Evolutionary conservation across 768 basidiomycete genomes (phyloP), one percentile per base, ranked within the genome.

Genomic region (Pleurotus citrinopileatus): DNA sequence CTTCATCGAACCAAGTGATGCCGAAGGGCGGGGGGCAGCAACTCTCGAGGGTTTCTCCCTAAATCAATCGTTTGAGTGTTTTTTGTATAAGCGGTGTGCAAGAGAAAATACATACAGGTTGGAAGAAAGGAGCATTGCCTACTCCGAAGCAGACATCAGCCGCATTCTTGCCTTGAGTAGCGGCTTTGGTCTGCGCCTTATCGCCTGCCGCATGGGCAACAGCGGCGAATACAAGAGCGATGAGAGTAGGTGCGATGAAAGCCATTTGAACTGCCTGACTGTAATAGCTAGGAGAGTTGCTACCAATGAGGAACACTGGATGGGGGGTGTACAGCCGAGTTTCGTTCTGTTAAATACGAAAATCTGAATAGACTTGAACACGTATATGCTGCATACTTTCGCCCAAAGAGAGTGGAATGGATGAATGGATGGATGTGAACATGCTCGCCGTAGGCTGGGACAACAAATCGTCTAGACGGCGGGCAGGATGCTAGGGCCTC

Each of bases 1-100:
- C 23, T 51, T 51, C 22, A 25, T 51, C 48, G 32, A 51, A 51
- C 48, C 48, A 51, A 36, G 48, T 51, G 13, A 51, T 19, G 15
- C 19, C 29, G n/a, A 28, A 51, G 6, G 48, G 34, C 5, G 48
- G 28, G 23, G 32, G 28, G 20, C 48, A 51, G 48, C 48, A 51
- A 34, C 38, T 40, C 38, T 40, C 38, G 7, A 19, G 7, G 17
- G 38, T 40, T 40, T 40, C 38, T 7, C 17, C 17, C 38, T 40
- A 19, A 40, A n/a, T n/a, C n/a, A n/a, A n/a, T n/a, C n/a, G n/a
- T n/a, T 44, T 44, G 17, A 44, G 19, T 22, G 43, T 44, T 25
- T 44, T 44, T 19, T 44, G 20, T 44, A 25, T 13, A 19, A 17
- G 23, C n/a, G 20, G 4, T 3, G 2, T 15, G n/a, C 5, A n/a